Evolutionary conservation across 2,329 filamentous ascomycete species (phyloP).

Genomic region (Fusarium sp.): DNA sequence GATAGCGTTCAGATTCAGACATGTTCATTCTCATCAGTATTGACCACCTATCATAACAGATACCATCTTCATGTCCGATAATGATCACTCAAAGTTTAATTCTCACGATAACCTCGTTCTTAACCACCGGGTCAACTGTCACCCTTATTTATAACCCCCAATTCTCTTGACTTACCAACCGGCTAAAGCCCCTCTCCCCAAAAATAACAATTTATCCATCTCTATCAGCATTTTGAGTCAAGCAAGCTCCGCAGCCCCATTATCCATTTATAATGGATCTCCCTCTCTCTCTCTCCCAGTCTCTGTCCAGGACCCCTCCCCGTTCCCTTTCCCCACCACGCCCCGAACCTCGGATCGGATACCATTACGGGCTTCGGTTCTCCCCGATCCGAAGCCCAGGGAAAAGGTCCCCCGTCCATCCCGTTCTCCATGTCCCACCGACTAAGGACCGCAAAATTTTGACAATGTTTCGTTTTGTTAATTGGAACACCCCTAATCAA

Average conservation of each 20-base stretch:
- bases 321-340: conserved; percentile 8
- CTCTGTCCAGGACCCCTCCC: neutral
- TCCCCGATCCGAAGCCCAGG: neutral
- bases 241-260: neutral
- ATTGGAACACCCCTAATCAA: neutral
- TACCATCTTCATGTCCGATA: neutral
- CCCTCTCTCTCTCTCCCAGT: too few relatives aligned
- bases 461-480: neutral
- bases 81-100: neutral
- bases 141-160: neutral
- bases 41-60: neutral
- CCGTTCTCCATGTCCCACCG: neutral
- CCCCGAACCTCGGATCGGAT: conserved; percentile 34
- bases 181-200: neutral
- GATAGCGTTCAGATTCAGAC: neutral
- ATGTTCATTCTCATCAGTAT: neutral
- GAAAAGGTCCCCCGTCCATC: neutral
- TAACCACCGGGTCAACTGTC: conserved; percentile 8
- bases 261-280: neutral
- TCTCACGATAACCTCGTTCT: neutral
- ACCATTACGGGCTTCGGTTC: conserved; percentile 3
- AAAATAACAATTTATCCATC: neutral
- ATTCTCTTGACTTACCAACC: neutral
- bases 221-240: conserved; percentile 10
- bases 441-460: neutral